Conservation (phyloP, 148 eudicot species). For the Rhododendron mucronatum region DNA sequence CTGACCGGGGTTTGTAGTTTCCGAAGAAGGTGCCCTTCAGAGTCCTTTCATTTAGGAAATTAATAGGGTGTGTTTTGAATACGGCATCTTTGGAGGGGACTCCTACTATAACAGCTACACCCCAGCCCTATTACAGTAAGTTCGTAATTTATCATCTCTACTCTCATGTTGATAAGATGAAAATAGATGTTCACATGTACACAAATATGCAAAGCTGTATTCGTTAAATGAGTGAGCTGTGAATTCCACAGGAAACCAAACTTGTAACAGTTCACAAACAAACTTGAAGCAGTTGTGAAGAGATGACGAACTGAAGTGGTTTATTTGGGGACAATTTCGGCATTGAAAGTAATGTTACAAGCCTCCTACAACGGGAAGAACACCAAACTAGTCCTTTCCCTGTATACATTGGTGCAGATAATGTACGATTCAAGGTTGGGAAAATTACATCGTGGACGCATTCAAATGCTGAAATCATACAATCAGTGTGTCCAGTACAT, state of each 20-base stretch:
- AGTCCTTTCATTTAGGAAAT: conserved; percentile 65
- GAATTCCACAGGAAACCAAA: background rate
- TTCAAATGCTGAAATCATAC: conserved; percentile 61
- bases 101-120: conserved; percentile 76
- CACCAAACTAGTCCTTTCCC: background rate
- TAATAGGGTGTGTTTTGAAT: conserved; percentile 68
- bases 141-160: background rate
- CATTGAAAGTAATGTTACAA: background rate
- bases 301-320: background rate
- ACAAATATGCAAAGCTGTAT: background rate
- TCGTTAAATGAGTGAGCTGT: background rate
- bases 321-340: background rate
- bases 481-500: conserved; percentile 50
- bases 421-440: background rate
- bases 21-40: conserved; percentile 90
- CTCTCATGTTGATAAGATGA: background rate
- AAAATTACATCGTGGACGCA: conserved; percentile 50
- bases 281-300: background rate
- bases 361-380: no score
- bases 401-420: background rate
- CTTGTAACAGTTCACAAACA: background rate
- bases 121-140: conserved; percentile 64
- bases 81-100: conserved; percentile 70
- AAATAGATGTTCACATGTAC: background rate
- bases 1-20: conserved; percentile 70